A percentile compares a stretch with the other conserved stretches of the same genome.
phyloP scores from a whole-genome alignment of 73 alveolate species.

The Strombidium stylifer region DNA sequence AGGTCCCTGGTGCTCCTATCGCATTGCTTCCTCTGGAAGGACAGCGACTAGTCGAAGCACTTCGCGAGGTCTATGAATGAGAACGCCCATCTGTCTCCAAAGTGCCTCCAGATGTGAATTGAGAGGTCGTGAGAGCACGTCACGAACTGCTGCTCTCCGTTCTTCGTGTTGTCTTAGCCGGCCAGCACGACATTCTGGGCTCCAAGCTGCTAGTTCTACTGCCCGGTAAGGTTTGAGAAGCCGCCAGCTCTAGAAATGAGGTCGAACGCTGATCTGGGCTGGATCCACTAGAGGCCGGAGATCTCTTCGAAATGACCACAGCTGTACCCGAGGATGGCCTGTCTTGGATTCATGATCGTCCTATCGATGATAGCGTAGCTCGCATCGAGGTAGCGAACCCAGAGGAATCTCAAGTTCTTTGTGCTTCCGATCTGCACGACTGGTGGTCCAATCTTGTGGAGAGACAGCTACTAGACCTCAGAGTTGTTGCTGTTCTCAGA shows the following conservation, averaged over 20 bases:
- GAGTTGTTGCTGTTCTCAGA: background rate
- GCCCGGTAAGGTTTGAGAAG: no score
- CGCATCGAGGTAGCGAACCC: slow-evolving; percentile 8
- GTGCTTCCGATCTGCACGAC: slow-evolving; percentile 3
- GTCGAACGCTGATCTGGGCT: background rate
- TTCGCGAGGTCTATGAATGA: slow-evolving; percentile 35
- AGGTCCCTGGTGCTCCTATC: slow-evolving; percentile 14
- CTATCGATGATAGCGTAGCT: slow-evolving; percentile 17
- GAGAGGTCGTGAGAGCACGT: slow-evolving; percentile 32
- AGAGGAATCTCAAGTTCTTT: slow-evolving; percentile 16
- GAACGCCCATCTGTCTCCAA: slow-evolving; percentile 55
- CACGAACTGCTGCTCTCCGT: slow-evolving; percentile 1
- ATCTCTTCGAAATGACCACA: slow-evolving; percentile 34
- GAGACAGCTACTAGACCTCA: background rate
- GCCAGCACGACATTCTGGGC: no score
- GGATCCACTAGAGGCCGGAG: slow-evolving; percentile 32
- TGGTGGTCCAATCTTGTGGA: slow-evolving; percentile 25
- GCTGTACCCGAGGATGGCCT: slow-evolving; percentile 16
- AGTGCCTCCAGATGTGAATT: slow-evolving; percentile 33
- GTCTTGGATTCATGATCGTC: background rate
- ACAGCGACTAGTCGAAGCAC: slow-evolving; percentile 26
- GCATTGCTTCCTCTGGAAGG: slow-evolving; percentile 25
- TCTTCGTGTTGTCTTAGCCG: background rate
- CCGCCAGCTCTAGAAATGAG: no score
- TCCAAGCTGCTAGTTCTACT: no score